These are phyloP conservation scores for Alternaria metachromatica DNA, from an alignment of 2,329 filamentous ascomycete genomes.

Conservation along the genomic window DNA sequence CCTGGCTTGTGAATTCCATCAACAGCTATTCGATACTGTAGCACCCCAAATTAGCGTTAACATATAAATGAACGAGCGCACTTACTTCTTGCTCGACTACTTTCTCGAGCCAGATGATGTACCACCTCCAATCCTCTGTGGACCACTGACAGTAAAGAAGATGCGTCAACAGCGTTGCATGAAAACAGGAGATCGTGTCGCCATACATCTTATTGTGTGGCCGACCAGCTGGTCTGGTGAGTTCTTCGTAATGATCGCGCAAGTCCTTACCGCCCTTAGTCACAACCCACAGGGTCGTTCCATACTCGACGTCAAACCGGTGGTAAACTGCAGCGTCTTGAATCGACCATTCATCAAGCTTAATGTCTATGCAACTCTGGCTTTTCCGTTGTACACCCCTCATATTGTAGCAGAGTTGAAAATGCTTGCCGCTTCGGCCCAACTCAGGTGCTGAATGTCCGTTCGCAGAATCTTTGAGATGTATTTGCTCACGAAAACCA, in stretches of 20 bases:
- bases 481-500: slow-evolving; percentile 46
- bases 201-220: slow-evolving; percentile 44
- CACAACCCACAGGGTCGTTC: slow-evolving; percentile 53
- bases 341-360: slow-evolving; percentile 44
- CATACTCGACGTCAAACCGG: slow-evolving; percentile 47
- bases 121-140: slow-evolving; percentile 53
- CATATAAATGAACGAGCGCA: too few relatives aligned
- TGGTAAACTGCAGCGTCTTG: slow-evolving; percentile 51
- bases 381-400: slow-evolving; percentile 39
- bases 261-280: slow-evolving; percentile 44
- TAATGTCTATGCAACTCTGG: too few relatives aligned
- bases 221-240: slow-evolving; percentile 40
- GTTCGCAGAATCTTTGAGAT: slow-evolving; percentile 19
- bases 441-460: slow-evolving; percentile 25
- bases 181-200: too few relatives aligned
- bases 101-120: slow-evolving; percentile 51
- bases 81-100: slow-evolving; percentile 41
- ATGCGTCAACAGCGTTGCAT: too few relatives aligned
- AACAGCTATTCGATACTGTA: slow-evolving; percentile 23
- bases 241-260: slow-evolving; percentile 29
- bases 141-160: slow-evolving; percentile 53
- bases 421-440: slow-evolving; percentile 45
- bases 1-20: slow-evolving; percentile 19
- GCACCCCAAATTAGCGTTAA: too few relatives aligned
- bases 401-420: slow-evolving; percentile 49